Conservation (phyloP, 129 eudicot species). For the Flaveria bidentis region DNA sequence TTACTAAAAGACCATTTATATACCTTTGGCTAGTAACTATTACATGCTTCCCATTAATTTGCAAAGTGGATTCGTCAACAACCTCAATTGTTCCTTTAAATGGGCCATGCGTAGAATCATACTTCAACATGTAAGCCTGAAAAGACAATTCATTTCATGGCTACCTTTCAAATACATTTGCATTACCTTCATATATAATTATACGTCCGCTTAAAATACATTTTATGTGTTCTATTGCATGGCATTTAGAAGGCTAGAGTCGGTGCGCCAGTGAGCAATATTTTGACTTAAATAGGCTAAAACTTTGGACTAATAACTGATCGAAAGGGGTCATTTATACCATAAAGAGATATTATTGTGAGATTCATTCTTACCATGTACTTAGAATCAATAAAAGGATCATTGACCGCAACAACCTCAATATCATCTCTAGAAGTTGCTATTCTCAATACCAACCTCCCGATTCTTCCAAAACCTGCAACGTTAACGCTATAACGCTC, state of each 20-base stretch:
- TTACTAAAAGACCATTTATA: background rate
- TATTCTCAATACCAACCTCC: slow-evolving; percentile 84
- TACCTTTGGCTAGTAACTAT: slow-evolving; percentile 89
- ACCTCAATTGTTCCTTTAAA: slow-evolving; percentile 74
- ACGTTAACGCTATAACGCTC: background rate
- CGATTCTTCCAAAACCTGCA: slow-evolving; percentile 96
- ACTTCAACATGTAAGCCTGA: slow-evolving; percentile 98
- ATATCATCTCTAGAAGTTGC: slow-evolving; percentile 93
- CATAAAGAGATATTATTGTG: slow-evolving; percentile 9
- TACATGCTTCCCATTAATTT: slow-evolving; percentile 85
- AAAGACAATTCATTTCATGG: slow-evolving; percentile 1
- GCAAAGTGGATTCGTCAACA: slow-evolving; percentile 82
- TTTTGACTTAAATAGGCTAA: background rate
- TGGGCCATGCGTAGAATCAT: slow-evolving; percentile 97
- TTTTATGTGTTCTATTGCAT: background rate
- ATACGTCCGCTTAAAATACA: background rate
- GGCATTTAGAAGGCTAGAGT: background rate
- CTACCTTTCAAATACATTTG: slow-evolving; percentile 17
- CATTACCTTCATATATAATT: background rate
- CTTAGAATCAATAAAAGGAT: slow-evolving; percentile 87
- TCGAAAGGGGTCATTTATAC: background rate
- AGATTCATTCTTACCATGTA: slow-evolving; percentile 66
- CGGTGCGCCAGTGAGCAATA: background rate
- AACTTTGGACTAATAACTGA: background rate
- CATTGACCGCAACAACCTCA: slow-evolving; percentile 95